phyloP scores from a whole-genome alignment of 106 monocot genomes.

The Dactylorhiza incarnata region DNA sequence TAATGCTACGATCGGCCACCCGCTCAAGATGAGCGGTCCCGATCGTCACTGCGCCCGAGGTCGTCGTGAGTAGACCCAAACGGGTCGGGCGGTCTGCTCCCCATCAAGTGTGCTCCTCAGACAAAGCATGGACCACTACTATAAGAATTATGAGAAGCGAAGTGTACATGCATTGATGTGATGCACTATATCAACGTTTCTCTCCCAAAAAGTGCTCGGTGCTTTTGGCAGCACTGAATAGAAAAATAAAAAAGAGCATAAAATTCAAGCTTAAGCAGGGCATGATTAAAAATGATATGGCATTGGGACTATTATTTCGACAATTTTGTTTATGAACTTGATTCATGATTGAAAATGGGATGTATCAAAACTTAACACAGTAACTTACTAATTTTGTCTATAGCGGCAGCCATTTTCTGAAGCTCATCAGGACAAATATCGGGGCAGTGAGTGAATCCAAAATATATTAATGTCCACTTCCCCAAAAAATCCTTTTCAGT shows the following conservation, averaged over 20 bases:
- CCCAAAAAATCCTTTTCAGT: conserved; percentile 84
- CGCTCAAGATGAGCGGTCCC: too few species aligned
- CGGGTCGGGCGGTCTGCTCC: too few species aligned
- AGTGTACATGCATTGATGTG: too few species aligned
- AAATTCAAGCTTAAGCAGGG: neutral
- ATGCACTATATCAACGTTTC: too few species aligned
- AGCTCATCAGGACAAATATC: conserved; percentile 98
- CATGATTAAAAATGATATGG: neutral
- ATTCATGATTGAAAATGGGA: neutral
- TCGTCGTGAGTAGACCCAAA: too few species aligned
- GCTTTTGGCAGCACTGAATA: neutral
- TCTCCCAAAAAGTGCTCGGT: too few species aligned
- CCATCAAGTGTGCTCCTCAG: too few species aligned
- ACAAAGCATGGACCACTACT: too few species aligned
- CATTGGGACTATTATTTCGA: neutral
- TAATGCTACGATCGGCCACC: too few species aligned
- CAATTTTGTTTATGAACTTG: neutral
- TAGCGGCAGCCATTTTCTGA: conserved; percentile 65
- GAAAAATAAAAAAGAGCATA: neutral
- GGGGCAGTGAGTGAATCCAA: conserved; percentile 97
- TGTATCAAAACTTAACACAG: neutral
- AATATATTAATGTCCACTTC: conserved; percentile 90
- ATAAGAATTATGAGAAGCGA: too few species aligned
- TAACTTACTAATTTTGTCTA: conserved; percentile 87
- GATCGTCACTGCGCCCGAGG: too few species aligned